Percentiles rank a stretch among this genome's conserved stretches.
phyloP scores from a whole-genome alignment of 768 basidiomycete species.

The Coprinopsis cinerea region DNA sequence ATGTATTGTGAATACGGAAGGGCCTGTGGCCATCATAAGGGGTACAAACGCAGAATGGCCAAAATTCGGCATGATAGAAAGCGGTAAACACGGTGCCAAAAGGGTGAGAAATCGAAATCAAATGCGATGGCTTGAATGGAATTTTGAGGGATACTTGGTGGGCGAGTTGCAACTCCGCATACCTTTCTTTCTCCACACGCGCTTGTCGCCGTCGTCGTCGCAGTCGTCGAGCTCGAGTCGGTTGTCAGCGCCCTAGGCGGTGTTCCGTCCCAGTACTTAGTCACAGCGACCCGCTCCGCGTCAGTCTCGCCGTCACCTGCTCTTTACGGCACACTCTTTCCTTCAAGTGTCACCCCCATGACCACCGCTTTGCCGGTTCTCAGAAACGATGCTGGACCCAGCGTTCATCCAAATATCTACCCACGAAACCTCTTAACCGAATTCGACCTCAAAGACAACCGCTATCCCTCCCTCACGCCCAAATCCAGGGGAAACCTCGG shows the following conservation, averaged over 20 bases:
- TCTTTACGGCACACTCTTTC: constrained; percentile 9
- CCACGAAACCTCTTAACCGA: constrained; percentile 53
- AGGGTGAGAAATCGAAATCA: constrained; percentile 4
- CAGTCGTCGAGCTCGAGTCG: constrained; percentile 3
- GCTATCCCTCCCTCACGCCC: constrained; percentile 38
- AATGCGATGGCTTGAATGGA: constrained; percentile 10
- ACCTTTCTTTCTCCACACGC: too few species aligned
- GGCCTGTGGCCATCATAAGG: not conserved
- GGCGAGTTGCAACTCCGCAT: too few species aligned
- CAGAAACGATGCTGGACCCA: constrained; percentile 32
- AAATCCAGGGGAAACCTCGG: constrained; percentile 1
- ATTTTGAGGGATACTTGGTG: too few species aligned
- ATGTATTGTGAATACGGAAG: too few species aligned
- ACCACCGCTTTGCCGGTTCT: constrained; percentile 45
- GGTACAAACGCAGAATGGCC: not conserved
- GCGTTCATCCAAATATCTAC: constrained; percentile 36
- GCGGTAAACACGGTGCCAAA: constrained; percentile 9
- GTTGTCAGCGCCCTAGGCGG: not conserved
- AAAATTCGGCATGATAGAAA: not conserved
- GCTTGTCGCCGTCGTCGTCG: not conserved
- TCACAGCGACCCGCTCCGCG: not conserved
- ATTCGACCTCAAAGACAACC: constrained; percentile 57
- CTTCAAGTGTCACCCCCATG: constrained; percentile 30
- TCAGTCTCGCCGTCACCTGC: constrained; percentile 3
- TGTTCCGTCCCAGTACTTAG: constrained; percentile 2